Percentiles rank a stretch among this genome's conserved stretches.
Conservation (phyloP, 805 yeast genomes). For the Starmerella davenportii region DNA sequence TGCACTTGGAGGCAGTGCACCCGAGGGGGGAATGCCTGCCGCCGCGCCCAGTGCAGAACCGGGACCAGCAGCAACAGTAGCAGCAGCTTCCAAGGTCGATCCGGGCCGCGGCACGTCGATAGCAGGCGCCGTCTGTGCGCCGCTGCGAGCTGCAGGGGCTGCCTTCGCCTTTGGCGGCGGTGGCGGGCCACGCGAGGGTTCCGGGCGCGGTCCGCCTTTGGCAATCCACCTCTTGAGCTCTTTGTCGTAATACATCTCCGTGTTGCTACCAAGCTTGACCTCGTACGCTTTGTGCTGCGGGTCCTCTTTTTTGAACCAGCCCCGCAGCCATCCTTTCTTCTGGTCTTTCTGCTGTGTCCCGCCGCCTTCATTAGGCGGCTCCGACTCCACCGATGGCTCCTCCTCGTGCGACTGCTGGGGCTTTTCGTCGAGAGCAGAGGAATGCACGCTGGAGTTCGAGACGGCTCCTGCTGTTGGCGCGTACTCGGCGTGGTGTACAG, state of each 20-base stretch:
- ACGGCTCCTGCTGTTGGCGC: no score
- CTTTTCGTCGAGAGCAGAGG: background rate
- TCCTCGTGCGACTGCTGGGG: background rate
- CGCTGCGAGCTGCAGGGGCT: conserved; percentile 21
- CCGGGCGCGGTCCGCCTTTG: conserved; percentile 33
- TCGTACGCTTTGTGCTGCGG: conserved; percentile 50
- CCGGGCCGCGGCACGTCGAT: background rate
- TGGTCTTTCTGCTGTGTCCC: conserved; percentile 12
- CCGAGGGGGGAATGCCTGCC: conserved; percentile 1
- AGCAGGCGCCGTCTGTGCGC: conserved; percentile 4
- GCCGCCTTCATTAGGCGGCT: conserved; percentile 6
- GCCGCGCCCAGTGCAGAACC: conserved; percentile 8
- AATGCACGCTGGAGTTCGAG: no score
- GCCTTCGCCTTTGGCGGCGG: conserved; percentile 39
- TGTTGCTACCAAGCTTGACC: conserved; percentile 75
- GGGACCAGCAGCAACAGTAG: background rate
- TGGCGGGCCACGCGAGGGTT: conserved; percentile 40
- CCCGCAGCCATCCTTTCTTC: conserved; percentile 27
- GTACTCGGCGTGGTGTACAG: background rate
- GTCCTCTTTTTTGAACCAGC: conserved; percentile 43
- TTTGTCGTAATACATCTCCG: conserved; percentile 61
- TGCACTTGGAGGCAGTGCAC: conserved; percentile 1
- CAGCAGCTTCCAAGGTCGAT: background rate
- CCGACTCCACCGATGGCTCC: conserved; percentile 3
- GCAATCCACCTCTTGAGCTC: conserved; percentile 76